Evolutionary conservation across 2,329 filamentous ascomycete genomes (phyloP).

Genomic region (Diaporthe vexans): DNA sequence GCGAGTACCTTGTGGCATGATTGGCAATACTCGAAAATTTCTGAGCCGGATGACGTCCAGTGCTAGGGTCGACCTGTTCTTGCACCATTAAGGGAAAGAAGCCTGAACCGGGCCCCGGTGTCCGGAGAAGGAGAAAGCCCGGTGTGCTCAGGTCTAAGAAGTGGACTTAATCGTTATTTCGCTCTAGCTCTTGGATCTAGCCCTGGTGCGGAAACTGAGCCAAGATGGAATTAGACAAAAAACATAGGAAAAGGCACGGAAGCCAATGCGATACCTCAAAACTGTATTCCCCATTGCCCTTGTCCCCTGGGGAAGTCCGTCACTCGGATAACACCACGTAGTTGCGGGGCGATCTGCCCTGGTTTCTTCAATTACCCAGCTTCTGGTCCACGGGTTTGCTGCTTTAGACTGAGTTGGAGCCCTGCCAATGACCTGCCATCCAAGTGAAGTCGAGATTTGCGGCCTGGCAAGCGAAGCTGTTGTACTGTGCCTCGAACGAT

Average conservation of each 20-base stretch:
- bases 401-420: no score
- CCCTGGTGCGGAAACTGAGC: not conserved
- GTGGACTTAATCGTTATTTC: slow-evolving; percentile 92
- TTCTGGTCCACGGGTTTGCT: not conserved
- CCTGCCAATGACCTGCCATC: no score
- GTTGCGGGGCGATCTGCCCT: no score
- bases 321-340: no score
- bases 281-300: not conserved
- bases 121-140: slow-evolving; percentile 91
- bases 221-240: slow-evolving; percentile 33
- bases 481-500: no score
- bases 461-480: no score
- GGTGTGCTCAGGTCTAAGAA: slow-evolving; percentile 83
- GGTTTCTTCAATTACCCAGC: not conserved
- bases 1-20: slow-evolving; percentile 45
- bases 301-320: no score
- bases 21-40: slow-evolving; percentile 39
- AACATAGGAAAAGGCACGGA: slow-evolving; percentile 33
- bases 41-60: slow-evolving; percentile 46
- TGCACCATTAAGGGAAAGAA: slow-evolving; percentile 99
- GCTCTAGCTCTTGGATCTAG: slow-evolving; percentile 50
- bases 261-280: slow-evolving; percentile 37
- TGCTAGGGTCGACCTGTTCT: slow-evolving; percentile 69
- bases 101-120: slow-evolving; percentile 69
- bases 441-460: no score